Percentiles rank a stretch among this genome's conserved stretches.
These are phyloP conservation scores for Nepenthes alata DNA, from an alignment of 179 eudicot genomes.

Conservation along the genomic window DNA sequence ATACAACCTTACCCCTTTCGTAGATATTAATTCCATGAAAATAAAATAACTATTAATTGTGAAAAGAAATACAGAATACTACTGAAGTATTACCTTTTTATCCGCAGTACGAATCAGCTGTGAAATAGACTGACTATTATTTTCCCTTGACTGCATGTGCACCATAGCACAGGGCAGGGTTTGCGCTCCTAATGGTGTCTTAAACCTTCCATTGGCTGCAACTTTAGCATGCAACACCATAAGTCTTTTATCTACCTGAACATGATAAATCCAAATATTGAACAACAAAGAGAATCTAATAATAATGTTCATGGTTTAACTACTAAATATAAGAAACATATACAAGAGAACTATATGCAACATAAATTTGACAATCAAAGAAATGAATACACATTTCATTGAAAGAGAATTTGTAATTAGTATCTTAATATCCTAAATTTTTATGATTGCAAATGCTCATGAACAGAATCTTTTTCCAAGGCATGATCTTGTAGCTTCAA, in stretches of 20 bases:
- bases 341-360: too few species aligned
- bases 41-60: background rate
- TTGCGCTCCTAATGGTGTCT: conserved; percentile 22
- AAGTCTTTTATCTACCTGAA: conserved; percentile 2
- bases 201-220: conserved; percentile 19
- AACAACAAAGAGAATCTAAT: too few species aligned
- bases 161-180: conserved; percentile 23
- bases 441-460: too few species aligned
- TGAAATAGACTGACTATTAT: conserved; percentile 43
- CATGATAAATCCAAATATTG: too few species aligned
- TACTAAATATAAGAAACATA: too few species aligned
- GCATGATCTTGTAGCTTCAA: too few species aligned
- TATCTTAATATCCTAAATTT: too few species aligned
- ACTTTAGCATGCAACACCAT: conserved; percentile 16
- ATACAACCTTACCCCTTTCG: background rate
- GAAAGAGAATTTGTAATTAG: too few species aligned
- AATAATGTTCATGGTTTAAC: too few species aligned
- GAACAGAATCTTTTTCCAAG: too few species aligned
- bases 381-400: too few species aligned
- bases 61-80: background rate
- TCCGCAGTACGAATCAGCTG: conserved; percentile 43
- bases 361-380: too few species aligned
- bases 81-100: conserved; percentile 40
- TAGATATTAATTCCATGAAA: background rate
- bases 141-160: conserved; percentile 48